Percentiles rank a stretch among this genome's conserved stretches.
Evolutionary conservation across 495 filamentous ascomycete genomes (phyloP).

Genomic region (Daldinia concentrica): DNA sequence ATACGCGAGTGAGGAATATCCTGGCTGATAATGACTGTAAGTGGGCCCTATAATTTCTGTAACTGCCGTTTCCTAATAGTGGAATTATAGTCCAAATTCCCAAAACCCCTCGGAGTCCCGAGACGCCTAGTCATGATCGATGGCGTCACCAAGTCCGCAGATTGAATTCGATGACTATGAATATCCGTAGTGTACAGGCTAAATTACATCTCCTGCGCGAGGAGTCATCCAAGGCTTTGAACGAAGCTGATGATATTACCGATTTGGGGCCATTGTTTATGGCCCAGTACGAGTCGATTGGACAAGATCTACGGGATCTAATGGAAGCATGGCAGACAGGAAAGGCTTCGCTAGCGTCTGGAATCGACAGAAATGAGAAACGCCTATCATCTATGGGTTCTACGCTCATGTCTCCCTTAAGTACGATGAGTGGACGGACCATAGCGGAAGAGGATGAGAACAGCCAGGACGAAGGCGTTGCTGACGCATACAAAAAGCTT

Average conservation of each 20-base stretch:
- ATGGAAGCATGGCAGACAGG: constrained; percentile 93
- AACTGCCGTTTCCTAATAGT: constrained; percentile 42
- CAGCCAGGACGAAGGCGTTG: constrained; percentile 49
- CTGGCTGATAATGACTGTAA: constrained; percentile 86
- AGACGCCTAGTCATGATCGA: constrained; percentile 79
- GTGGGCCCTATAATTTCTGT: constrained; percentile 40
- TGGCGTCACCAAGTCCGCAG: constrained; percentile 86
- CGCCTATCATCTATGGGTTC: constrained; percentile 73
- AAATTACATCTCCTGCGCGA: constrained; percentile 94
- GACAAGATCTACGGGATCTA: constrained; percentile 80
- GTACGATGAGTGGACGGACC: constrained; percentile 83
- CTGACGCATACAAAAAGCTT: constrained; percentile 77
- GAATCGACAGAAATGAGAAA: constrained; percentile 76
- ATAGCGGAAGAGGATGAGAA: constrained; percentile 84
- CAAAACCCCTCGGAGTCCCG: constrained; percentile 69
- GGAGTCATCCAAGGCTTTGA: constrained; percentile 80
- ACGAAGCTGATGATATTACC: constrained; percentile 74
- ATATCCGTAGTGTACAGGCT: constrained; percentile 90
- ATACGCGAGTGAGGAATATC: constrained; percentile 67
- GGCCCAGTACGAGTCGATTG: constrained; percentile 93
- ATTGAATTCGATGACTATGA: constrained; percentile 85
- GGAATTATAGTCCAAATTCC: constrained; percentile 63
- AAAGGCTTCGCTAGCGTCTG: constrained; percentile 75
- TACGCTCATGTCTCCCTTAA: constrained; percentile 75
- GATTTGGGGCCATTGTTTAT: constrained; percentile 80